These are phyloP conservation scores for Mangifera indica DNA, from an alignment of 345 rosid genomes.

Conservation along the genomic window DNA sequence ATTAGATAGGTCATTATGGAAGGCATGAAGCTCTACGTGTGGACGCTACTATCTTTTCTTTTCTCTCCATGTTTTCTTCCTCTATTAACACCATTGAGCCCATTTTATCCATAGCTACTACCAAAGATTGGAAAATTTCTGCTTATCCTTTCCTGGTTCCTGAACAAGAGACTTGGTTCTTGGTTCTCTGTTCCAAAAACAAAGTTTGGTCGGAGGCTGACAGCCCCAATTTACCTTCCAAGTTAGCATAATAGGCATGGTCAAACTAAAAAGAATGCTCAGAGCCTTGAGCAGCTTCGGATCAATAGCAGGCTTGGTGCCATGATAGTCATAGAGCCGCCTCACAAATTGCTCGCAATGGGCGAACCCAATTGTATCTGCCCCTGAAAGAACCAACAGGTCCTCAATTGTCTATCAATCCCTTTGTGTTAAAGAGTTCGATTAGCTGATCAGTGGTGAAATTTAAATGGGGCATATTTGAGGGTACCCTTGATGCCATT, in stretches of 20 bases:
- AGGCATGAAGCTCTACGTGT: slow-evolving; percentile 25
- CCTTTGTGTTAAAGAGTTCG: slow-evolving; percentile 70
- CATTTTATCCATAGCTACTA: slow-evolving; percentile 77
- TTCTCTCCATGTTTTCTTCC: slow-evolving; percentile 72
- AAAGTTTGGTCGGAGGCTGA: slow-evolving; percentile 64
- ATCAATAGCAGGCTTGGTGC: slow-evolving; percentile 56
- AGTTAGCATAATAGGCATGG: slow-evolving; percentile 58
- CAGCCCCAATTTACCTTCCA: slow-evolving; percentile 58
- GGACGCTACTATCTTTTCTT: slow-evolving; percentile 57
- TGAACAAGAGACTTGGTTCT: slow-evolving; percentile 60
- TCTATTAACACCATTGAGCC: slow-evolving; percentile 71
- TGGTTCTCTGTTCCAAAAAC: slow-evolving; percentile 47
- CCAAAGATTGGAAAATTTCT: slow-evolving; percentile 62
- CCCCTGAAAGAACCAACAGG: slow-evolving; percentile 71
- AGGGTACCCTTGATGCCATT: slow-evolving; percentile 52
- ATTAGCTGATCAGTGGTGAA: slow-evolving; percentile 63
- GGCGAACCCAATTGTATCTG: slow-evolving; percentile 83
- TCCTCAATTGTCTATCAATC: slow-evolving; percentile 54
- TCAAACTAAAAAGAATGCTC: slow-evolving; percentile 70
- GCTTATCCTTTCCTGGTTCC: slow-evolving; percentile 48
- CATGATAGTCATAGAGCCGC: slow-evolving; percentile 58
- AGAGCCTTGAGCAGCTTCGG: slow-evolving; percentile 60
- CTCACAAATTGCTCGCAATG: slow-evolving; percentile 52
- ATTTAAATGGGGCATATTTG: slow-evolving; percentile 58
- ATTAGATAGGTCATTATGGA: not conserved